Base-by-base conservation (phyloP, 2,329 filamentous ascomycete genomes). In the Sodiomyces alkalinus region DNA sequence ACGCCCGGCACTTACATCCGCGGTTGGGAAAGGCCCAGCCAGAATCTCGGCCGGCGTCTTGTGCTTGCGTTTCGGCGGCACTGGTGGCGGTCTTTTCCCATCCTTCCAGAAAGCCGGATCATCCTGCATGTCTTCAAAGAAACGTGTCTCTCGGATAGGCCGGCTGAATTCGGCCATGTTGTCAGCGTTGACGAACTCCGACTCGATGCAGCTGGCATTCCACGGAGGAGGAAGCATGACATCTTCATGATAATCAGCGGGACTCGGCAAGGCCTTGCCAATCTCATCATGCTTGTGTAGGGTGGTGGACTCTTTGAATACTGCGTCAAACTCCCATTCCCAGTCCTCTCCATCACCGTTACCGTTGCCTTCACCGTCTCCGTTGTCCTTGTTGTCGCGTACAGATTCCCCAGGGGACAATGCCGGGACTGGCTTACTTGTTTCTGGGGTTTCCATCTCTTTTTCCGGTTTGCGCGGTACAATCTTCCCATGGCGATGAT, bases 171-270 rank as follows among this genome's bases (percentile, higher is more conserved):
- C 54, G 17, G 54, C 49, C 12, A 51, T 33, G 33, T 63, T 58
- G 12, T 58, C 49, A 19, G 53, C 49, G 14, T 48, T 53, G 29
- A 58, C 55, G 37, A 55, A 64, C 15, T 52, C 47, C 3, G 61
- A 64, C 23, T 55, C 53, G 26, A 63, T 51, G 30, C 50, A 53
- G 13, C 48, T 49, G 9, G 57, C 51, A 36, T 58, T 50, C 40
- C 54, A 58, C 5, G 56, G 49, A 12, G 53, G 54, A 16, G 61
- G 56, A 21, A 62, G 54, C 18, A 63, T 55, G 6, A 60, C 51
- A 11, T 57, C 52, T 13, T 62, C 58, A 21, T 48, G 55, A 33
- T 58, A 64, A 12, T 47, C 43, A 11, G 41, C 36, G 4, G 57
- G 36, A 8, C 31, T 20, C 2, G 36, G 50, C 2, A 65, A 44